These are phyloP conservation scores for Oidiodendron maius DNA, from an alignment of 495 filamentous ascomycete species.

Conservation along the genomic window DNA sequence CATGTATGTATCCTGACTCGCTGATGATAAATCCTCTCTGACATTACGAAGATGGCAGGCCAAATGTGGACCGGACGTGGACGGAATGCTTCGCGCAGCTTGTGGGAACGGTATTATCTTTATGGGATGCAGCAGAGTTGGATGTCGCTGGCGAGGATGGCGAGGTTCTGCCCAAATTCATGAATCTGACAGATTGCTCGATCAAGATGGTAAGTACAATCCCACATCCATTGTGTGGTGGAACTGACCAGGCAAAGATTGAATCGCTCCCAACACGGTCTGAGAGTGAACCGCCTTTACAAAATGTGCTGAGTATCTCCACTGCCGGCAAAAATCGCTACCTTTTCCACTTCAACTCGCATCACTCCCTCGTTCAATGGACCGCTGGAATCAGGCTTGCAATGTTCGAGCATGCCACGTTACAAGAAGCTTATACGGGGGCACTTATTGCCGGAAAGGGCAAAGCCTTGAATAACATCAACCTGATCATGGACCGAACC, in stretches of 20 bases:
- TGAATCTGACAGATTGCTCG: constrained; percentile 95
- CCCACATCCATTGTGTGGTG: too few species aligned
- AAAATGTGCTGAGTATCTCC: constrained; percentile 91
- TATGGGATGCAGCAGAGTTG: constrained; percentile 93
- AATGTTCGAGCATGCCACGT: constrained; percentile 88
- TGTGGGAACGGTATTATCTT: constrained; percentile 86
- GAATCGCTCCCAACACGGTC: constrained; percentile 81
- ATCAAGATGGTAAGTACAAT: constrained; percentile 92
- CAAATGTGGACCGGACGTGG: constrained; percentile 83
- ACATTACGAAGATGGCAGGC: constrained; percentile 67
- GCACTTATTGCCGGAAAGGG: constrained; percentile 94
- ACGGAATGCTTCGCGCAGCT: constrained; percentile 96
- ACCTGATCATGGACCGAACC: constrained; percentile 73
- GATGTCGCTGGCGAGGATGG: constrained; percentile 78
- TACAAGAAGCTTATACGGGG: constrained; percentile 96
- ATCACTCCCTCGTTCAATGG: constrained; percentile 92
- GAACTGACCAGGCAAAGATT: constrained; percentile 55
- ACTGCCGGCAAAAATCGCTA: constrained; percentile 95
- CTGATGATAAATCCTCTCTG: constrained; percentile 14
- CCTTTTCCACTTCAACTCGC: constrained; percentile 90
- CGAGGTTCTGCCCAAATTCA: constrained; percentile 88
- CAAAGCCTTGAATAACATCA: constrained; percentile 79
- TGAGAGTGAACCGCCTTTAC: constrained; percentile 66
- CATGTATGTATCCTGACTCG: constrained; percentile 47
- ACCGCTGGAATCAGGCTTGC: constrained; percentile 89